phyloP scores from a whole-genome alignment of 2,329 filamentous ascomycete genomes.

The Epicoccum nigrum region DNA sequence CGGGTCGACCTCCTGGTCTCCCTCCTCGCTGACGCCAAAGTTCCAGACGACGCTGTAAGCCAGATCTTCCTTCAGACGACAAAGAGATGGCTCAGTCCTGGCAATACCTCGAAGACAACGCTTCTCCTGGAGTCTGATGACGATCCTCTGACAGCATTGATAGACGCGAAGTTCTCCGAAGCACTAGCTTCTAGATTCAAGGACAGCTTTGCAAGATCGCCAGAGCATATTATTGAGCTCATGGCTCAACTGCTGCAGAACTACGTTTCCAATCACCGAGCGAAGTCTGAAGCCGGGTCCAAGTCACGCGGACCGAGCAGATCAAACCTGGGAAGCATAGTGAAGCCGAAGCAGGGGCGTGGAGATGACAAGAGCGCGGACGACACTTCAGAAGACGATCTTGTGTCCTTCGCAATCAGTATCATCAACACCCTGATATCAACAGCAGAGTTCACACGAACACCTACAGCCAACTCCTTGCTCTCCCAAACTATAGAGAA shows the following conservation, averaged over 20 bases:
- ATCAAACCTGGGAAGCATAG: slow-evolving; percentile 34
- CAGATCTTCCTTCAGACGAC: slow-evolving; percentile 66
- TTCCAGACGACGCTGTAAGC: slow-evolving; percentile 62
- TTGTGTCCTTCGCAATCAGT: slow-evolving; percentile 50
- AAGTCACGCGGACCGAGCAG: slow-evolving; percentile 31
- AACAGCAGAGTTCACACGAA: slow-evolving; percentile 43
- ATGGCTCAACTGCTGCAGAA: slow-evolving; percentile 64
- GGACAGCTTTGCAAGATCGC: slow-evolving; percentile 67
- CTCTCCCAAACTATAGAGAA: slow-evolving; percentile 18
- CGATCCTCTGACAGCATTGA: slow-evolving; percentile 58
- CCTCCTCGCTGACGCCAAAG: slow-evolving; percentile 56
- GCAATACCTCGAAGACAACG: slow-evolving; percentile 13
- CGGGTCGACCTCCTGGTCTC: slow-evolving; percentile 33
- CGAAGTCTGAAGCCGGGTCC: slow-evolving; percentile 48
- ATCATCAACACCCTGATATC: slow-evolving; percentile 47
- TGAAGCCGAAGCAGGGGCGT: slow-evolving; percentile 1
- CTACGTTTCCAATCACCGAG: slow-evolving; percentile 50
- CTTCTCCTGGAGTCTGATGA: slow-evolving; percentile 40
- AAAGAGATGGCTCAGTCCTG: slow-evolving; percentile 60
- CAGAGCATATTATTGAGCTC: slow-evolving; percentile 69
- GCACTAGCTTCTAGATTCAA: slow-evolving; percentile 68
- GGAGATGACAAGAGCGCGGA: not conserved
- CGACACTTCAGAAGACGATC: slow-evolving; percentile 42
- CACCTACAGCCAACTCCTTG: slow-evolving; percentile 24
- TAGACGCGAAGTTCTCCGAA: slow-evolving; percentile 68